Evolutionary conservation across 257 asterid species (phyloP).

Genomic region (Henckelia pumila): DNA sequence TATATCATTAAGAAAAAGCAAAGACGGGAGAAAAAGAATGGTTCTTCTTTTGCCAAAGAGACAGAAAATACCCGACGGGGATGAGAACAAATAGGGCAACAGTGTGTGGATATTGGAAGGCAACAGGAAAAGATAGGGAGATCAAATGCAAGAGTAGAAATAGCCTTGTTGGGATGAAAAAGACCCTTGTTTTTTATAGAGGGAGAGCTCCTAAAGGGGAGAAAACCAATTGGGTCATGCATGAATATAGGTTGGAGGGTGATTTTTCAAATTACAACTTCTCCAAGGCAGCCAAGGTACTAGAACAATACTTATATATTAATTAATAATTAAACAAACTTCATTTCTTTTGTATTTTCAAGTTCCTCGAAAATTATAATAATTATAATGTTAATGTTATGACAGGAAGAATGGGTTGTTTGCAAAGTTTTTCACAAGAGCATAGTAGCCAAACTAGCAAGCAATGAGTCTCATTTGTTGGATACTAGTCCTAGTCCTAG

Average conservation of each 20-base stretch:
- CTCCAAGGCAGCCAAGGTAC: constrained; percentile 69
- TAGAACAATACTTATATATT: no score
- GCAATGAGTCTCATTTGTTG: constrained; percentile 51
- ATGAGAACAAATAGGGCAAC: constrained; percentile 87
- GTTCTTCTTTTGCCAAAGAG: constrained; percentile 75
- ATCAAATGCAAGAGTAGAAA: constrained; percentile 42
- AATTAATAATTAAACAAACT: no score
- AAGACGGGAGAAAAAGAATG: constrained; percentile 80
- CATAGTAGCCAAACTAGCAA: constrained; percentile 30
- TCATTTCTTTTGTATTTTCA: no score
- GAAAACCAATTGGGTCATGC: constrained; percentile 84
- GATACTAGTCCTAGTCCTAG: constrained; percentile 44
- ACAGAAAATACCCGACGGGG: constrained; percentile 83
- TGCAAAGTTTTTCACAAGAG: constrained; percentile 64
- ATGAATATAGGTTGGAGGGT: constrained; percentile 72
- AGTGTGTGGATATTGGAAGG: constrained; percentile 81
- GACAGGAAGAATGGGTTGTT: constrained; percentile 82
- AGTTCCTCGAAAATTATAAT: no score
- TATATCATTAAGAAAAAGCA: constrained; percentile 59
- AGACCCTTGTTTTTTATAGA: constrained; percentile 85
- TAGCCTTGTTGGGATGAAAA: constrained; percentile 80
- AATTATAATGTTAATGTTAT: not conserved
- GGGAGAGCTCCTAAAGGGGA: constrained; percentile 94
- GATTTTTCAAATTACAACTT: constrained; percentile 50
- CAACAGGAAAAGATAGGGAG: constrained; percentile 87